Evolutionary conservation across 2,329 filamentous ascomycete genomes (phyloP), one percentile per base, ranked within the genome.

Genomic region (Pseudogymnoascus sp.): DNA sequence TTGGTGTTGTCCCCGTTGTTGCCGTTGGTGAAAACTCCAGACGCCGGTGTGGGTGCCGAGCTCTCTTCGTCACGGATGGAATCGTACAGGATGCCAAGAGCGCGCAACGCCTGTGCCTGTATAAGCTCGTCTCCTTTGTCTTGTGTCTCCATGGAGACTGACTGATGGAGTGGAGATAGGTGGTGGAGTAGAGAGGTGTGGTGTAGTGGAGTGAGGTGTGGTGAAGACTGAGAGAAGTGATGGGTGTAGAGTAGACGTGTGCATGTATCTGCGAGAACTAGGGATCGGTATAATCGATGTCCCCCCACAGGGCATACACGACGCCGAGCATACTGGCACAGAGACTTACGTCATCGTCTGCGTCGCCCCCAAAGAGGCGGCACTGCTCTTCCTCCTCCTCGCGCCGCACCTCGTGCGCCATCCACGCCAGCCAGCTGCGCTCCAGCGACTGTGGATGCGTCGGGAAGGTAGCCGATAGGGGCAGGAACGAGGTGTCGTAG

Each of bases 311-410:
- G 39, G 70, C 66, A 52, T 61, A 61, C 35, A 71, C 64, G n/a
- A 71, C 70, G 28, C 63, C 62, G 41, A 69, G 63, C 69, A 71
- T 71, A 39, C 63, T 61, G 35, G 61, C 62, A 63, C 64, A 69
- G 64, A 70, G 66, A 69, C 68, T 68, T 21, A 57, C 26, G 33
- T 56, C 59, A 61, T 69, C 67, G 38, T 64, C 65, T 15, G 65
- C 58, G 52, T 69, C 67, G 21, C 66, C 69, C n/a, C 69, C 68
- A 57, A 69, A 71, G 45, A 70, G 56, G 59, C 61, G 61, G 23
- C 61, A 60, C 61, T 69, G 65, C 45, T 69, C 67, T n/a, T 62
- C 55, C 59, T 68, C 67, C 15, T 35, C 30, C 52, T 37, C 30
- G 6, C 52, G 52, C 52, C 19, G 30, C 15, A 57, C 21, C 30